Percentiles rank a stretch among this genome's conserved stretches.
These are phyloP conservation scores for Colletotrichum sp. DNA, from an alignment of 2,329 filamentous ascomycete genomes.

Conservation along the genomic window DNA sequence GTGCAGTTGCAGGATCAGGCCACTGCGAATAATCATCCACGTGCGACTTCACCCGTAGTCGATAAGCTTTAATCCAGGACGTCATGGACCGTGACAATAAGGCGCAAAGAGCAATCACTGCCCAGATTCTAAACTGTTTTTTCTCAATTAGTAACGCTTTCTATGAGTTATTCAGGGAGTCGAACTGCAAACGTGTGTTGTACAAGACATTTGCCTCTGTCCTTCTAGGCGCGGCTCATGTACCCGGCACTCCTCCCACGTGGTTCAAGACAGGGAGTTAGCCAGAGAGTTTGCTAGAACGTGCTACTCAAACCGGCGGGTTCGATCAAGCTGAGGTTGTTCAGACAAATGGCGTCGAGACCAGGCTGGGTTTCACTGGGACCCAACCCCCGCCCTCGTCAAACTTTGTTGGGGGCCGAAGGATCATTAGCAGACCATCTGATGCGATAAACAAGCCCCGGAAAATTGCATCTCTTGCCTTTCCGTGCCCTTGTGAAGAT, in stretches of 20 bases:
- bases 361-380: background rate
- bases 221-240: background rate
- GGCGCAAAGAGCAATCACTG: accelerated
- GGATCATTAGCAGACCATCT: background rate
- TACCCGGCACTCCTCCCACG: background rate
- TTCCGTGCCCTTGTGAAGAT: background rate
- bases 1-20: background rate
- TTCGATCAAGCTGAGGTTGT: background rate
- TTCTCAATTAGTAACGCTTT: background rate
- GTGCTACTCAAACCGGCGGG: background rate
- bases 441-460: background rate
- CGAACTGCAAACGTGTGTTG: background rate
- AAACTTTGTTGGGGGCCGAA: background rate
- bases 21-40: background rate
- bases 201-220: background rate
- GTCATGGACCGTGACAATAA: accelerated
- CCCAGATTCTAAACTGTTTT: accelerated
- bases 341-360: background rate
- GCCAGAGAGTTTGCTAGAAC: background rate
- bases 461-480: background rate
- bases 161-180: accelerated
- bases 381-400: background rate
- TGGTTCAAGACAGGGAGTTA: background rate
- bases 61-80: background rate
- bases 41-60: background rate